phyloP scores from a whole-genome alignment of 768 basidiomycete genomes.

The Trametes cinnabarina region DNA sequence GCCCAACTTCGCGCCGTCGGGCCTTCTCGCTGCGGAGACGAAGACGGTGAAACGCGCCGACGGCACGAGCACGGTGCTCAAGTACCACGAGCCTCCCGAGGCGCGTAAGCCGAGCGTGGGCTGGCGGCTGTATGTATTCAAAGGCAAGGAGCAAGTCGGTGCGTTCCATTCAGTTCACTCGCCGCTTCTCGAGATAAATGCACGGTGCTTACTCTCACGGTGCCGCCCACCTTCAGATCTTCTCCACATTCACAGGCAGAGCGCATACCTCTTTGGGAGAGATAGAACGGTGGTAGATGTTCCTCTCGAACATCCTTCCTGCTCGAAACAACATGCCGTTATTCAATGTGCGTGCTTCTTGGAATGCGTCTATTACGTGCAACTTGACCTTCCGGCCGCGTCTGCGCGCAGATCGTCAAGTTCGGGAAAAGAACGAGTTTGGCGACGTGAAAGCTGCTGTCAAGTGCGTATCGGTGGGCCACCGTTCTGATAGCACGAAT shows the following conservation, averaged over 20 bases:
- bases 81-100: conserved; percentile 99
- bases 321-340: conserved; percentile 97
- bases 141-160: conserved; percentile 92
- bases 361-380: not conserved
- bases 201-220: not conserved
- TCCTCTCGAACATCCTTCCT: conserved; percentile 91
- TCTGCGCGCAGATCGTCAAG: conserved; percentile 61
- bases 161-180: conserved; percentile 31
- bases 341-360: conserved; percentile 72
- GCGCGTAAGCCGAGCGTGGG: conserved; percentile 86
- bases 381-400: conserved; percentile 6
- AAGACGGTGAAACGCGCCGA: conserved; percentile 80
- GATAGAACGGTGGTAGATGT: conserved; percentile 87
- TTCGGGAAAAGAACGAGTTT: conserved; percentile 85
- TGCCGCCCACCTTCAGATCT: conserved; percentile 52
- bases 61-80: conserved; percentile 81
- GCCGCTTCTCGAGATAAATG: not conserved
- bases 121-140: conserved; percentile 98
- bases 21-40: conserved; percentile 92
- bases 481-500: not conserved
- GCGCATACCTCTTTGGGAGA: conserved; percentile 90
- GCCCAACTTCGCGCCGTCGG: conserved; percentile 88
- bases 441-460: conserved; percentile 73
- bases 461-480: conserved; percentile 58
- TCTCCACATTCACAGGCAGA: conserved; percentile 90